Conservation (phyloP, 371 early-diverging fungal species). For the Lichtheimia hyalospora region DNA sequence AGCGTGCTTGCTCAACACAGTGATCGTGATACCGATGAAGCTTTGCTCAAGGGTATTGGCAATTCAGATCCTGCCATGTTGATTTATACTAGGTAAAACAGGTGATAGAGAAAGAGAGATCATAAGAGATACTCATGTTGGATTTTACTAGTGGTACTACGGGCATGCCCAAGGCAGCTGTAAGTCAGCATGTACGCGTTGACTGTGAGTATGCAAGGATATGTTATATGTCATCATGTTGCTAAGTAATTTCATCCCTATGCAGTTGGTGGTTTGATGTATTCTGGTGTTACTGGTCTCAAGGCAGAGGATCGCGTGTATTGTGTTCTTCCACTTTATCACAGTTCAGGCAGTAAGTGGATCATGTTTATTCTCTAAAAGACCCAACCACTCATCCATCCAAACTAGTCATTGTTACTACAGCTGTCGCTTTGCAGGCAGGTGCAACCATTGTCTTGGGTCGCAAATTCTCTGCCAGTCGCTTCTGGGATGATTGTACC, state of each 20-base stretch:
- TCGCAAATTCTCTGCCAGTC: conserved; percentile 48
- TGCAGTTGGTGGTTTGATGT: conserved; percentile 26
- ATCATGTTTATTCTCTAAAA: not conserved
- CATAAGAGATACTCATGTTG: not conserved
- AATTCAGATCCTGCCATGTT: conserved; percentile 40
- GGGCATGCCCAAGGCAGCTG: conserved; percentile 23
- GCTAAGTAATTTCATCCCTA: not conserved
- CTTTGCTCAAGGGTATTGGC: conserved; percentile 20
- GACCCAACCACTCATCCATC: not conserved
- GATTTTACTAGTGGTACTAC: conserved; percentile 16
- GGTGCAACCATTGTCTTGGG: conserved; percentile 45
- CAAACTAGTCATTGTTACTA: conserved; percentile 34
- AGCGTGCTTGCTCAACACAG: conserved; percentile 19
- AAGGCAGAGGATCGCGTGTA: conserved; percentile 35
- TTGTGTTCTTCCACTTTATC: conserved; percentile 52
- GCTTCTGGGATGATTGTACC: conserved; percentile 53
- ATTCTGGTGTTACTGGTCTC: conserved; percentile 18
- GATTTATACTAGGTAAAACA: conserved; percentile 45
- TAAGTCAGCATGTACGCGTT: conserved; percentile 24
- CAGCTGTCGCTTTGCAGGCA: conserved; percentile 25
- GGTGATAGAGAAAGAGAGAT: not conserved
- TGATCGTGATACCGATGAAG: conserved; percentile 33
- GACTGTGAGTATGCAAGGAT: conserved; percentile 11
- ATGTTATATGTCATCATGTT: not conserved
- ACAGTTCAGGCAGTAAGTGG: conserved; percentile 47